Base-by-base conservation (phyloP, 805 yeast genomes). In the Clavispora phyllophila region DNA sequence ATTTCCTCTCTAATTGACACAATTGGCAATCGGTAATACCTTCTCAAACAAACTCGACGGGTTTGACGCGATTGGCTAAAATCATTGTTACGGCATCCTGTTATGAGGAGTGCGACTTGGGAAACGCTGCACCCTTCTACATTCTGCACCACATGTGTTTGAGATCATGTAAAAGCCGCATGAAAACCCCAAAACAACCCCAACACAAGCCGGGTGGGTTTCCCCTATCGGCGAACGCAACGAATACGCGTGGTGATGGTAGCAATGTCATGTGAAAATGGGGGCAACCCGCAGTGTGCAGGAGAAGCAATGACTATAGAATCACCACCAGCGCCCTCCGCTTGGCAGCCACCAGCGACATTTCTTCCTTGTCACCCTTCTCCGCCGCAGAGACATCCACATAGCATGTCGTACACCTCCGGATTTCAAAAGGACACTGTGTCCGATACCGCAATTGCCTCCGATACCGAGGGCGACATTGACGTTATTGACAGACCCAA, bases 381-480 rank as follows among this genome's bases (percentile, higher is more conserved):
- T n/a, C n/a, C 25, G 14, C 9, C 7, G 41, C 25, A 34, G 43
- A 20, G 49, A 47, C 23, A 44, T 24, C 37, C 8, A 28, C 31
- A 9, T 8, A 7, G n/a, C 32, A 54, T 56, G 60, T 49, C 47
- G 12, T 48, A 47, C 40, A 37, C 56, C 10, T 45, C 61, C 13
- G 58, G 57, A 32, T 54, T 45, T 40, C 61, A 50, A 44, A 42
- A 34, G 36, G 45, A 58, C 52, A 5, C 33, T 5, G 33, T 8
- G 33, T 29, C 33, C 33, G 70, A 66, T 31, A 53, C 62, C 13
- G 72, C 72, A 18, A 54, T 66, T 35, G 62, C 57, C 14, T 66
- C 72, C 2, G 72, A 66, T 48, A 57, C 62, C 17, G 72, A 66
- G 27, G 51, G 58, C 39, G 69, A 64, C 43, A 57, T 52, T 20